Base-by-base conservation (phyloP, 1,139 yeast genomes). In the Diutina catenulata region DNA sequence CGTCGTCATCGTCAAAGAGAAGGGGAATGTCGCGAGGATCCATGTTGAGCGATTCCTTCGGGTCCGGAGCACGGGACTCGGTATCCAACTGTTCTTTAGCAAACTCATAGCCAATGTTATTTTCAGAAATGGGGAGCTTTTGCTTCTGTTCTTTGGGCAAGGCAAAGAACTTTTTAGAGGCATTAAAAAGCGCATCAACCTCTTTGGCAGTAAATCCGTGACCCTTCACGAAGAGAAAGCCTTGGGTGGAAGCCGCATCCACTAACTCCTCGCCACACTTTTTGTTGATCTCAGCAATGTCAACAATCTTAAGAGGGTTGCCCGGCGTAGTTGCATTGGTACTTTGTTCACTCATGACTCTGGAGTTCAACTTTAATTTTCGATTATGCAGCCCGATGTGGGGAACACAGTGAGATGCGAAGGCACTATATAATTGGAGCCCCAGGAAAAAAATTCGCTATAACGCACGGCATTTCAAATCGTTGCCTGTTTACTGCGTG, bases 221-320 rank as follows among this genome's bases (percentile, higher is more conserved):
- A 7, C 91, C 88, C 47, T 80, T 83, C 5, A 81, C 62, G 47
- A 80, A 78, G 33, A 81, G 60, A 48, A 82, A 81, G 0, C 94
- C 93, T 44, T 79, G 80, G 1, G 73, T 57, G 13, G 74, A 62
- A 6, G 86, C 84, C 1, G 91, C 91, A 4, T 70, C 59, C 9
- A 79, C 62, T 14, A 82, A 62, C 38, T 66, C 59, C 6, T 61
- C 62, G 1, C 76, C 80, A 1, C 80, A 68, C 10, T 47, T 42
- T 13, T 52, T 50, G 42, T 68, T 59, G 29, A 68, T 49, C 5
- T 49, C 45, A n/a, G 78, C 59, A 10, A 81, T 65, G 47, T 81
- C 84, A 14, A 81, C 68, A 2, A 72, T 57, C 42, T 70, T 61
- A 20, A 73, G 53, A 2, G 77, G 76, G 38, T 64, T 64, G 25